These are phyloP conservation scores for Tulasnella sp. DNA, from an alignment of 768 basidiomycete genomes.

Conservation along the genomic window DNA sequence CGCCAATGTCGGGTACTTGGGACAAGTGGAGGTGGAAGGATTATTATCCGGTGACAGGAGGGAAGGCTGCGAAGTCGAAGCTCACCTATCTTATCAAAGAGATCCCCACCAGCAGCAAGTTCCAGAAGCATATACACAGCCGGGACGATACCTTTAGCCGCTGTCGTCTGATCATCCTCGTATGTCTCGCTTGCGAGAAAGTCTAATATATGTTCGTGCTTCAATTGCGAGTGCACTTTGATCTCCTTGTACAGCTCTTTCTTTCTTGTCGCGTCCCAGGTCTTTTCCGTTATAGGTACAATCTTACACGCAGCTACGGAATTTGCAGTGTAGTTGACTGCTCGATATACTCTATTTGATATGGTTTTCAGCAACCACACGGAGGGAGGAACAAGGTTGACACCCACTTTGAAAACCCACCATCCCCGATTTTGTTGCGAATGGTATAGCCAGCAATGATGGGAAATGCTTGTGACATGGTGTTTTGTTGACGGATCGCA, in stretches of 20 bases:
- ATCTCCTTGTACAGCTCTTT: slow-evolving; percentile 88
- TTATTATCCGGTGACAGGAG: too few species aligned
- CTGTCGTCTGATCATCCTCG: slow-evolving; percentile 34
- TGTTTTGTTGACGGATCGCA: too few species aligned
- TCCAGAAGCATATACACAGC: slow-evolving; percentile 91
- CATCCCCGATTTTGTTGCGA: slow-evolving; percentile 68
- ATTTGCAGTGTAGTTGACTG: slow-evolving; percentile 53
- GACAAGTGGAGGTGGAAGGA: too few species aligned
- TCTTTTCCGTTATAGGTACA: slow-evolving; percentile 47
- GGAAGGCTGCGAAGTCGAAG: slow-evolving; percentile 17
- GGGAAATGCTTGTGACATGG: slow-evolving; percentile 4
- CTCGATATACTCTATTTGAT: slow-evolving; percentile 60
- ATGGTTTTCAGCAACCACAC: background rate
- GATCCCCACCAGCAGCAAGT: slow-evolving; percentile 82
- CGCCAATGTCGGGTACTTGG: slow-evolving; percentile 82
- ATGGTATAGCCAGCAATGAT: slow-evolving; percentile 44
- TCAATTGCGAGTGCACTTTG: slow-evolving; percentile 68
- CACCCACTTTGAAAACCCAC: slow-evolving; percentile 72
- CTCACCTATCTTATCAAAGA: slow-evolving; percentile 97
- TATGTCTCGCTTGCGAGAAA: slow-evolving; percentile 70
- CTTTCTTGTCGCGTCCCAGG: slow-evolving; percentile 47
- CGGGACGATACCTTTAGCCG: slow-evolving; percentile 39
- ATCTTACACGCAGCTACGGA: slow-evolving; percentile 82
- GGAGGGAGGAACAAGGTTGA: background rate
- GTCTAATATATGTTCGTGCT: slow-evolving; percentile 69